Evolutionary conservation across 139 green algal genomes (phyloP), one percentile per base, ranked within the genome.

Genomic region (Chlamydomonas asymmetrica): DNA sequence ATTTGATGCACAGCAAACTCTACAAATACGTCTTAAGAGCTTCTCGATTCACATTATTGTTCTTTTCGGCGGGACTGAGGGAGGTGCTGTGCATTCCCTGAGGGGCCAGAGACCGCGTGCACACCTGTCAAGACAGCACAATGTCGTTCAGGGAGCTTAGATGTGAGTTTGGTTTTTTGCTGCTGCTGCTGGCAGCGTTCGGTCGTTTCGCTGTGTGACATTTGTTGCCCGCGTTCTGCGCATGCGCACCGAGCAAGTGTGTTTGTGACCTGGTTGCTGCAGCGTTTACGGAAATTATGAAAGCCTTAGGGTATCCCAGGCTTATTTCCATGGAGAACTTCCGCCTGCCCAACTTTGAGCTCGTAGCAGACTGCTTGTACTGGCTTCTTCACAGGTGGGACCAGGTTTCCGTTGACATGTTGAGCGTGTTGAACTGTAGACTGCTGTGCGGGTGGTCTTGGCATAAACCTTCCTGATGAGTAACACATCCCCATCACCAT

Each of bases 311-410:
- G 0, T 96, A 93, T 72, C 88, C 88, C 7, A 73, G 90, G 0
- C 61, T 92, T 3, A 91, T 96, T 41, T 90, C 80, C 52, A 85
- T 94, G 79, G 89, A 95, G 60, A 95, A 91, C 56, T 96, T 96
- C 57, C 66, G 88, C 3, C 73, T 71, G 1, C 88, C 88, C 3
- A 94, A 96, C 72, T 97, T 97, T 56, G 90, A 96, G 84, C 88
- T 96, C 6, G 92, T 96, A 5, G 88, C 92, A 7, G 93, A 97
- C 56, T 91, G 84, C 71, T 69, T 97, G 23, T 86, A 90, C 54
- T 97, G 93, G 93, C 83, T 97, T 4, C 79, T 93, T 18, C 73
- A 90, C 41, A 80, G 92, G 89, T 94, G 65, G 39, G 75, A 48
- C 29, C 20, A 37, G 38, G 45, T 16, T 50, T 20, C 34, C 20